phyloP scores from a whole-genome alignment of 2,329 filamentous ascomycete genomes.

The Pseudogymnoascus verrucosus region DNA sequence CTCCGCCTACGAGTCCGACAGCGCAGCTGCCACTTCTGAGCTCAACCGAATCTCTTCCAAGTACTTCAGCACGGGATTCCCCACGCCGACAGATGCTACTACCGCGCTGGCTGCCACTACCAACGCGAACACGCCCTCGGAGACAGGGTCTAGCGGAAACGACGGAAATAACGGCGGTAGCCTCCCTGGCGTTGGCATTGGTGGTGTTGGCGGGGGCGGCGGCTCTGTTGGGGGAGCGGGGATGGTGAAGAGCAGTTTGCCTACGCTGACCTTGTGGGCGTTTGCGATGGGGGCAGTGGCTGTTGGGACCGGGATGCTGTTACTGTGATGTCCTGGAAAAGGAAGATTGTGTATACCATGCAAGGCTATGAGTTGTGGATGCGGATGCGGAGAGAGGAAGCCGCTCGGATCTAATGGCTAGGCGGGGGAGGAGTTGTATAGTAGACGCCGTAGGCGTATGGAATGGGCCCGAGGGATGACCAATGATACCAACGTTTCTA shows the following conservation, averaged over 20 bases:
- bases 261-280: neutral
- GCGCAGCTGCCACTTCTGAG: neutral
- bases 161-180: neutral
- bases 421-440: neutral
- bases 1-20: neutral
- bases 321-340: neutral
- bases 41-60: neutral
- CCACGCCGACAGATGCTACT: neutral
- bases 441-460: neutral
- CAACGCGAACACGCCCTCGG: neutral
- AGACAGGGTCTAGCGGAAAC: neutral
- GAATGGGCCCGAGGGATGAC: neutral
- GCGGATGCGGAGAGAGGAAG: neutral
- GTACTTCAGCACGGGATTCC: neutral
- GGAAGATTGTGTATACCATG: neutral
- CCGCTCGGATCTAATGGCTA: neutral
- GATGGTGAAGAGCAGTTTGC: neutral
- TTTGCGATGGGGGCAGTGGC: neutral
- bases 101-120: neutral
- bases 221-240: neutral
- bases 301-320: neutral
- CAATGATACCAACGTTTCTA: neutral
- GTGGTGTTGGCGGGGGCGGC: neutral
- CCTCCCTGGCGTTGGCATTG: neutral
- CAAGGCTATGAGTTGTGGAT: neutral